Evolutionary conservation across 306 rosid species (phyloP), one percentile per base, ranked within the genome.

Genomic region (Medicago ruthenica): DNA sequence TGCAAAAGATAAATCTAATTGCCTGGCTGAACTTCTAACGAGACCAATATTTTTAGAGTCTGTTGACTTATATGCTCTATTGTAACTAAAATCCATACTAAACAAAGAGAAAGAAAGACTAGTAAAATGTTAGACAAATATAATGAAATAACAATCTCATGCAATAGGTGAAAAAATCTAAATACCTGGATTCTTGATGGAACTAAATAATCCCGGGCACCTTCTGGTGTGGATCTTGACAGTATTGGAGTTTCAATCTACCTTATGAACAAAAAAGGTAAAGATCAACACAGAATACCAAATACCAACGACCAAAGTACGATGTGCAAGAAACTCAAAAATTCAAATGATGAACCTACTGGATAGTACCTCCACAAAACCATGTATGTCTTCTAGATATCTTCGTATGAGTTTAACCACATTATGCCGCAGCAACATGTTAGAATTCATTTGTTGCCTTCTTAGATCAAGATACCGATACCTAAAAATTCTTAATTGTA

Each of bases 161-260:
- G 40, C 60, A 72, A 24, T 63, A 80, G 75, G 50, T 59, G 48
- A 44, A 85, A 67, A 76, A 13, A 73, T 41, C 61, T 45, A 72
- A 71, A 64, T 87, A 95, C 99, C 99, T 95, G 99, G 81, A 92
- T 87, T 88, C 97, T 92, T 41, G 97, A 92, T 13, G 99, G 99
- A 50, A 95, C 99, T 85, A 95, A 80, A 85, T 92, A 95, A 89
- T 95, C 99, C 15, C 99, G 88, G 36, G 98, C 98, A 81, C 97
- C 97, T 86, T 95, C 98, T 7, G 99, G 99, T 39, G 99, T 92
- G 57, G 97, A 95, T 82, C 96, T 89, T 79, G 97, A 86, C 80
- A 95, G 91, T 84, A 95, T 92, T 79, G 99, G 99, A 83, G 99
- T 95, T 90, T 95, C 99, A 89, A 95, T 89, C 99, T 95, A 84